These are phyloP conservation scores for Acrocalymma vagum DNA, from an alignment of 2,329 filamentous ascomycete species.

Conservation along the genomic window DNA sequence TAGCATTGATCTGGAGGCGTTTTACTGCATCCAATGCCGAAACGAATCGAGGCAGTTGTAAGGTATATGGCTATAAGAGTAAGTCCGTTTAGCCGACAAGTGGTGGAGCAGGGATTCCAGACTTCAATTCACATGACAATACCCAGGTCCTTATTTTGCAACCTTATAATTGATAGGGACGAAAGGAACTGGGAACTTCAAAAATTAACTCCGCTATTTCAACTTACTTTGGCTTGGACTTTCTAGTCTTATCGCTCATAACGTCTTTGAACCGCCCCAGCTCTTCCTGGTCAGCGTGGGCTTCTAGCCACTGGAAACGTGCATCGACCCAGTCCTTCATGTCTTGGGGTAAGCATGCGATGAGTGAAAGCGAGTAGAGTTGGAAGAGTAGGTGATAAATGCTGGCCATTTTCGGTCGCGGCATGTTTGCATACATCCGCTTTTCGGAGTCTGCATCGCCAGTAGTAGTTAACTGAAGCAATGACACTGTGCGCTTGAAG, in stretches of 20 bases:
- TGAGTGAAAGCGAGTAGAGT: slow-evolving; percentile 20
- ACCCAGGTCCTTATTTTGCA: too few relatives aligned
- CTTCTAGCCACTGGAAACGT: slow-evolving; percentile 26
- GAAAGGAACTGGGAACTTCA: too few relatives aligned
- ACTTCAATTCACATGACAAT: too few relatives aligned
- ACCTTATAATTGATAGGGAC: too few relatives aligned
- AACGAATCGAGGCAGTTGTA: too few relatives aligned
- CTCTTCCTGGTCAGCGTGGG: slow-evolving; percentile 16
- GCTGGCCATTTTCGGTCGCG: slow-evolving; percentile 10
- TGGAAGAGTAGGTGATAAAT: slow-evolving; percentile 31
- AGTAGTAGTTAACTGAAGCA: not conserved
- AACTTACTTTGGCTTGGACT: slow-evolving; percentile 10
- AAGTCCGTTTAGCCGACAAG: too few relatives aligned
- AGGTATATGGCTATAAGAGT: too few relatives aligned
- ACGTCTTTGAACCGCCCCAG: slow-evolving; percentile 18
- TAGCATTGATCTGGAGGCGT: too few relatives aligned
- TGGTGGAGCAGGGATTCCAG: too few relatives aligned
- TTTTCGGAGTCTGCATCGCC: too few relatives aligned
- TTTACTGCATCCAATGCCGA: too few relatives aligned
- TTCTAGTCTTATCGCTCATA: slow-evolving; percentile 13
- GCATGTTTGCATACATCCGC: not conserved
- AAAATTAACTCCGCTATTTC: not conserved
- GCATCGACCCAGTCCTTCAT: slow-evolving; percentile 25
- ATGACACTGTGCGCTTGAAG: too few relatives aligned
- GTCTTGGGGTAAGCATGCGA: slow-evolving; percentile 13